Conservation (phyloP, 805 yeast species). For the Candida coquimbonensis region DNA sequence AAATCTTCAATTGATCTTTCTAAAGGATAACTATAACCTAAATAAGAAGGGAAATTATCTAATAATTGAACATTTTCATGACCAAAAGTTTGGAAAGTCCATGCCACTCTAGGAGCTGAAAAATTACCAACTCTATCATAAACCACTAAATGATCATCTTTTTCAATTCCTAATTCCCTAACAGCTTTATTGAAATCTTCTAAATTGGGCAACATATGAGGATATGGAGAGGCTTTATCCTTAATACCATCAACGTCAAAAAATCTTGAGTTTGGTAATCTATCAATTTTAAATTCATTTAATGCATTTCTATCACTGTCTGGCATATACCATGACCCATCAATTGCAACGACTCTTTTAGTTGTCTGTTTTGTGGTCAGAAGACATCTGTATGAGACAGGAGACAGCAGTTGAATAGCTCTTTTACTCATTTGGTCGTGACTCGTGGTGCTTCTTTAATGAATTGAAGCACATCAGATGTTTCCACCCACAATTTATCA, state of each 20-base stretch:
- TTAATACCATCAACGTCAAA: conserved; percentile 73
- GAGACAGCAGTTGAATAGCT: conserved; percentile 20
- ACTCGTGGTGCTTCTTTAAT: neutral
- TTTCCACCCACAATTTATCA: no score
- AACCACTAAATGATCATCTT: conserved; percentile 59
- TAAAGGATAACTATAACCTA: conserved; percentile 36
- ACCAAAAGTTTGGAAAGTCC: conserved; percentile 80
- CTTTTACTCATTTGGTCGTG: conserved; percentile 18
- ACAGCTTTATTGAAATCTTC: conserved; percentile 48
- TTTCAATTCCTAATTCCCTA: conserved; percentile 47
- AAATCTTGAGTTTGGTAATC: conserved; percentile 62
- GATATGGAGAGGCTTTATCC: conserved; percentile 55
- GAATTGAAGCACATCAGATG: no score
- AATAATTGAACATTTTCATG: conserved; percentile 64
- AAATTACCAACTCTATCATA: conserved; percentile 84
- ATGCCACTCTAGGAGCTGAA: conserved; percentile 85
- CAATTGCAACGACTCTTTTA: conserved; percentile 51
- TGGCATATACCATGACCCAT: conserved; percentile 93
- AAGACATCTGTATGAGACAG: conserved; percentile 19
- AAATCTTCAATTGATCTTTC: conserved; percentile 26
- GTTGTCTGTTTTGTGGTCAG: conserved; percentile 11
- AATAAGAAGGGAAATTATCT: conserved; percentile 58
- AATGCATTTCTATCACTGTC: conserved; percentile 53
- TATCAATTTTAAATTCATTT: conserved; percentile 48
- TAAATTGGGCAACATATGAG: conserved; percentile 83